Evolutionary conservation across 768 basidiomycete genomes (phyloP).

Genomic region (Aureoboletus auriporus): DNA sequence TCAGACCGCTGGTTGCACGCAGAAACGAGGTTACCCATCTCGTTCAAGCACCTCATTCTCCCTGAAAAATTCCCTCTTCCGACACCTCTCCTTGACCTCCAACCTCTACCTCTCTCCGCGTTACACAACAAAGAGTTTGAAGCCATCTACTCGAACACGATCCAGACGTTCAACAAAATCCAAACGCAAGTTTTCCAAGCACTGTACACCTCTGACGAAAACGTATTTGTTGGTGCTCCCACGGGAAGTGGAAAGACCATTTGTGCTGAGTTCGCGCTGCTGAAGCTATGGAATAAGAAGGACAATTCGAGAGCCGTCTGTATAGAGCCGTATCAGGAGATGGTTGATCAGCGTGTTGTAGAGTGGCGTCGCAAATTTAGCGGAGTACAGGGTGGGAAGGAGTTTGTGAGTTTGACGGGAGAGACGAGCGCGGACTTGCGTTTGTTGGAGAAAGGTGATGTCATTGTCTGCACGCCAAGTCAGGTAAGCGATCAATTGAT

Average conservation of each 20-base stretch:
- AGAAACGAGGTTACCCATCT: conserved; percentile 91
- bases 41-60: conserved; percentile 96
- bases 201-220: conserved; percentile 93
- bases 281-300: conserved; percentile 90
- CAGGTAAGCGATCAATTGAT: conserved; percentile 50
- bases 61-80: conserved; percentile 95
- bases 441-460: conserved; percentile 84
- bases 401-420: conserved; percentile 90
- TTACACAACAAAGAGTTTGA: conserved; percentile 94
- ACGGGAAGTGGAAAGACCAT: conserved; percentile 98
- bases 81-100: conserved; percentile 90
- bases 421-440: conserved; percentile 92
- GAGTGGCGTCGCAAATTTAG: conserved; percentile 91
- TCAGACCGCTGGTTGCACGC: conserved; percentile 96
- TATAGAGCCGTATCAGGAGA: conserved; percentile 95
- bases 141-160: conserved; percentile 72
- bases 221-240: conserved; percentile 94
- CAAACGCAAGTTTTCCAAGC: conserved; percentile 99
- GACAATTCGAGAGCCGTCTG: conserved; percentile 86
- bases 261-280: conserved; percentile 92
- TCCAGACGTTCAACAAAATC: conserved; percentile 95
- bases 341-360: conserved; percentile 85
- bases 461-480: conserved; percentile 90
- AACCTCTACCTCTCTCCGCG: conserved; percentile 83
- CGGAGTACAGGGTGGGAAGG: conserved; percentile 83